Evolutionary conservation across 176 grass and related monocot species (phyloP).

Genomic region (Raddia guianensis): DNA sequence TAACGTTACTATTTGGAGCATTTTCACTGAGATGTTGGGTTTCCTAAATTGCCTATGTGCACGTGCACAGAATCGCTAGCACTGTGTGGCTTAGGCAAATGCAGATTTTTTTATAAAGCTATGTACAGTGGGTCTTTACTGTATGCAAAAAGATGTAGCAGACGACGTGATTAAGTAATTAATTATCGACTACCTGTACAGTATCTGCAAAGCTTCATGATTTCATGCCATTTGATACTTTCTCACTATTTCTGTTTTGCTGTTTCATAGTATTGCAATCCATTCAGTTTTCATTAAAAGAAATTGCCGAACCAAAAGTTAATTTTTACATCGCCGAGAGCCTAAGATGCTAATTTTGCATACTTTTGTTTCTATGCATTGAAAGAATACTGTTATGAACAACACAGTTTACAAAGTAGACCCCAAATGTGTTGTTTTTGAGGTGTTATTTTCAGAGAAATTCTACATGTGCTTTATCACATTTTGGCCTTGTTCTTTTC

Average conservation of each 20-base stretch:
- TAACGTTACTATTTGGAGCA: background rate
- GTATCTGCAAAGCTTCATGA: background rate
- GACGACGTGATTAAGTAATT: background rate
- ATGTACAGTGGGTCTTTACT: background rate
- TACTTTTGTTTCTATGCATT: background rate
- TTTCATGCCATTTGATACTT: background rate
- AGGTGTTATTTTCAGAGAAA: background rate
- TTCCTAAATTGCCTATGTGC: background rate
- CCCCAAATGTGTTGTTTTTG: background rate
- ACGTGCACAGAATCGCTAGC: background rate
- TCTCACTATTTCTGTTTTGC: background rate
- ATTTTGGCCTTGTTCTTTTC: background rate
- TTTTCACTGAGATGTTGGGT: background rate
- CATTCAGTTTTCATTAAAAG: background rate
- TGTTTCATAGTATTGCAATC: background rate
- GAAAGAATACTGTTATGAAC: background rate
- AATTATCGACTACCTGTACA: background rate
- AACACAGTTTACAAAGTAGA: constrained; percentile 11
- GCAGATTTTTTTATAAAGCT: background rate
- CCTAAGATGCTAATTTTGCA: background rate
- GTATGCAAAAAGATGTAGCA: background rate
- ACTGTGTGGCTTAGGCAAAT: constrained; percentile 1
- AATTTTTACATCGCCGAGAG: background rate
- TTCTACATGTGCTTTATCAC: background rate
- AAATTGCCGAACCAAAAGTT: background rate